phyloP scores from a whole-genome alignment of 129 eudicot species.

The Lactuca sativa region DNA sequence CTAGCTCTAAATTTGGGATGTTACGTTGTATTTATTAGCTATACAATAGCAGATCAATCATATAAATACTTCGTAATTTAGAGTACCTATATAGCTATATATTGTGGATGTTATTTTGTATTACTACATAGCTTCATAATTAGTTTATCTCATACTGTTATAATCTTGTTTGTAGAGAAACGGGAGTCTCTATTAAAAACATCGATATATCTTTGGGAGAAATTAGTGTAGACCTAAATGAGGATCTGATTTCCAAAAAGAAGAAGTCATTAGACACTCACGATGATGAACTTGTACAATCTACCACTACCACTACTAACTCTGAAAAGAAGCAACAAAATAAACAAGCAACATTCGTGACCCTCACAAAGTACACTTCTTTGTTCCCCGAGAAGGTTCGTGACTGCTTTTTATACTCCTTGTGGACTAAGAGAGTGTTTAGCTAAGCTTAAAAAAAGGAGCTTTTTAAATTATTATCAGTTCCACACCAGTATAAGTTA shows the following conservation, averaged over 20 bases:
- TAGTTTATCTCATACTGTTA: not conserved
- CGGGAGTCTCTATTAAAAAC: constrained; percentile 59
- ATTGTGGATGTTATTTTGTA: not conserved
- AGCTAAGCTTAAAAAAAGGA: no score
- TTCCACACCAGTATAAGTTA: no score
- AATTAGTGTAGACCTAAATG: constrained; percentile 52
- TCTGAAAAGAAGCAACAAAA: constrained; percentile 40
- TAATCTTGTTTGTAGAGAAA: constrained; percentile 54
- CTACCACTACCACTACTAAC: constrained; percentile 37
- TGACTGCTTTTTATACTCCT: constrained; percentile 13
- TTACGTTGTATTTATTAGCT: no score
- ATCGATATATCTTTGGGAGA: constrained; percentile 68
- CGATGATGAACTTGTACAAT: constrained; percentile 29
- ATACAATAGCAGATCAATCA: no score
- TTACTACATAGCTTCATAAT: not conserved
- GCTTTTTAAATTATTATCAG: no score
- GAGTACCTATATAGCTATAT: no score
- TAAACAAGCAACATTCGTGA: constrained; percentile 42
- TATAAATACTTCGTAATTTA: no score
- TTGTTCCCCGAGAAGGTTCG: constrained; percentile 84
- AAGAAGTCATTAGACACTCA: constrained; percentile 43
- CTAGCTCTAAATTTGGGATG: no score
- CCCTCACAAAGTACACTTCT: constrained; percentile 44
- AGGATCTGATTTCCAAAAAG: constrained; percentile 51
- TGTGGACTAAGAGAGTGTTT: not conserved